These are phyloP conservation scores for Corchorus capsularis DNA, from an alignment of 345 rosid species.

Conservation along the genomic window DNA sequence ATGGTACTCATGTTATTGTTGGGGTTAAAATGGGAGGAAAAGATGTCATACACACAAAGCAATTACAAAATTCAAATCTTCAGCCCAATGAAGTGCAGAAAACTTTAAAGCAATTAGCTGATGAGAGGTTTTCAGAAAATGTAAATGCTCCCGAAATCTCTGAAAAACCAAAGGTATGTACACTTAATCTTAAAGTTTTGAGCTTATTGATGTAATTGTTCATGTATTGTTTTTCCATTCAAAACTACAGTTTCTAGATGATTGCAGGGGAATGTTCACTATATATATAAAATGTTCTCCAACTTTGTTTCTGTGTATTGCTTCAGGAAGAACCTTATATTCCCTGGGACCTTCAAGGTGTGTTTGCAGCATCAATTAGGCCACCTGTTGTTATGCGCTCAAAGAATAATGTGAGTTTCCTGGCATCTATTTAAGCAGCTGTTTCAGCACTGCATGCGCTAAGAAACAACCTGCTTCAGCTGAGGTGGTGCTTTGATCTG, in stretches of 20 bases:
- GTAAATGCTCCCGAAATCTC: constrained; percentile 28
- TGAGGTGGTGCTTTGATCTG: not conserved
- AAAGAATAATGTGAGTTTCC: constrained; percentile 65
- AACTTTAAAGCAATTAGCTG: constrained; percentile 59
- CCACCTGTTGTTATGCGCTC: constrained; percentile 42
- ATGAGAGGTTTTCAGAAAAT: constrained; percentile 59
- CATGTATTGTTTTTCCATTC: not conserved
- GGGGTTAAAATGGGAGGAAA: constrained; percentile 90
- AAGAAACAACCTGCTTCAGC: not conserved
- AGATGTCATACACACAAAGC: constrained; percentile 76
- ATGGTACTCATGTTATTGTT: constrained; percentile 79
- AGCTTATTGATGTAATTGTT: not conserved
- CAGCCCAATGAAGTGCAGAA: constrained; percentile 65
- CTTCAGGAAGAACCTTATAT: constrained; percentile 51
- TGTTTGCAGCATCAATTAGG: constrained; percentile 40
- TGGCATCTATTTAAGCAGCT: constrained; percentile 3
- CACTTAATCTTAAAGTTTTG: too few relatives aligned
- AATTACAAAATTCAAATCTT: constrained; percentile 60
- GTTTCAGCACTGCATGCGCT: not conserved
- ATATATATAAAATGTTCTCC: not conserved
- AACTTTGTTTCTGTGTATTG: constrained; percentile 10
- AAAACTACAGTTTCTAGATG: not conserved
- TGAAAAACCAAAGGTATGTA: constrained; percentile 45
- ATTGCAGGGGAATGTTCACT: not conserved
- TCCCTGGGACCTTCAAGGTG: constrained; percentile 45